Conservation (phyloP, 108 stramenopile species). For the Skeletonema costatum region DNA sequence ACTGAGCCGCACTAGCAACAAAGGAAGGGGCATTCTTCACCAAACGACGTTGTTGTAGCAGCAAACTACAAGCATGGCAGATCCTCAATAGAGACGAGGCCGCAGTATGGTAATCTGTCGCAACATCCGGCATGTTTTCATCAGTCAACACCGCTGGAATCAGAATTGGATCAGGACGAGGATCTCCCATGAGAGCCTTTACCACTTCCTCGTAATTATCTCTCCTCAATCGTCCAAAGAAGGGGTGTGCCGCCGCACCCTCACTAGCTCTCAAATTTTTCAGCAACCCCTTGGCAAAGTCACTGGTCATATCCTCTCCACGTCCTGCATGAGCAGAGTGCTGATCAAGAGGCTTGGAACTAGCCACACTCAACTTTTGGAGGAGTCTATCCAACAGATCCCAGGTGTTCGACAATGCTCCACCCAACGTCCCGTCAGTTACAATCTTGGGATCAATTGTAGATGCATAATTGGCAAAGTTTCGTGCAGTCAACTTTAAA, state of each 20-base stretch:
- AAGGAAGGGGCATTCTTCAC: constrained; percentile 97
- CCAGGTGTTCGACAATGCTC: constrained; percentile 77
- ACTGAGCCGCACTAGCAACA: constrained; percentile 93
- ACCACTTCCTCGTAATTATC: constrained; percentile 92
- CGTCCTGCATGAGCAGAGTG: constrained; percentile 65
- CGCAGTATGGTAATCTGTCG: constrained; percentile 84
- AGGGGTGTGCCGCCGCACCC: constrained; percentile 85
- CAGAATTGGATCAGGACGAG: constrained; percentile 90
- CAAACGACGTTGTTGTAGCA: constrained; percentile 93
- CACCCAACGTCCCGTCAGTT: constrained; percentile 70
- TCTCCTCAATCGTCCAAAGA: constrained; percentile 92
- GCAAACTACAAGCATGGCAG: constrained; percentile 92
- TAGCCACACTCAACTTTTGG: constrained; percentile 75
- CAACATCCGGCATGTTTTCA: constrained; percentile 85
- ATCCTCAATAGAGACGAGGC: constrained; percentile 89
- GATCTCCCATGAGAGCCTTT: constrained; percentile 88
- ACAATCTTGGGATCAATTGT: constrained; percentile 70
- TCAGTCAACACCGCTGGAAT: constrained; percentile 96
- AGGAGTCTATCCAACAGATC: constrained; percentile 81
- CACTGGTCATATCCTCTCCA: constrained; percentile 53
- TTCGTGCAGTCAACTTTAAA: constrained; percentile 82
- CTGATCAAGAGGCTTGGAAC: constrained; percentile 83
- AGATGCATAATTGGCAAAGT: constrained; percentile 84
- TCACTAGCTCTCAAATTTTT: constrained; percentile 66
- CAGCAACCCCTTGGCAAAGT: constrained; percentile 76